Conservation (phyloP, 106 monocot genomes). For the Allium sativum region DNA sequence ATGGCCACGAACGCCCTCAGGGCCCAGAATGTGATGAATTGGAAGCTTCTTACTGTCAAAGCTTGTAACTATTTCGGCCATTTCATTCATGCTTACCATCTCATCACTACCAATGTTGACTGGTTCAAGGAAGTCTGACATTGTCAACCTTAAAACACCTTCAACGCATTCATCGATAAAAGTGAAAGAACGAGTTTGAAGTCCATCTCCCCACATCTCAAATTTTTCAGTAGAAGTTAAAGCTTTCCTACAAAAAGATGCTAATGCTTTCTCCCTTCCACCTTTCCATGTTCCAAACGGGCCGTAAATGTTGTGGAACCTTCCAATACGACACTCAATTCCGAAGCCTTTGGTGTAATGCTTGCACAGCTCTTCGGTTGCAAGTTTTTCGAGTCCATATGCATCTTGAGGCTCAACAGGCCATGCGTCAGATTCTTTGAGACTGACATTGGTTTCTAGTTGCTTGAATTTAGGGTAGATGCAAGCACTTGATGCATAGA, state of each 20-base stretch:
- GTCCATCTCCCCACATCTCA: conserved; percentile 96
- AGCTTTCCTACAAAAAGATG: conserved; percentile 78
- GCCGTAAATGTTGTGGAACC: too few species aligned
- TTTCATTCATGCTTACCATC: conserved; percentile 94
- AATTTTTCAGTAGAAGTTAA: conserved; percentile 71
- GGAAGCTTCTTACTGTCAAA: conserved; percentile 80
- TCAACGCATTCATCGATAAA: conserved; percentile 94
- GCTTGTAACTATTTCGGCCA: conserved; percentile 86
- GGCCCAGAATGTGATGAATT: conserved; percentile 95
- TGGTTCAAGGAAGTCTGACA: conserved; percentile 81
- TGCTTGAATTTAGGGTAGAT: too few species aligned
- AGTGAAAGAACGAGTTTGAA: conserved; percentile 86
- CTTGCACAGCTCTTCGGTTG: too few species aligned
- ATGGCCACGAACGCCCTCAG: conserved; percentile 90
- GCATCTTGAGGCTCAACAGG: too few species aligned
- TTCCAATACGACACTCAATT: too few species aligned
- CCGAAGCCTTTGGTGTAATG: too few species aligned
- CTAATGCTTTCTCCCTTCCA: conserved; percentile 90
- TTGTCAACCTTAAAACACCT: conserved; percentile 72
- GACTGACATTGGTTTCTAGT: too few species aligned
- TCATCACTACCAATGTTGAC: conserved; percentile 81
- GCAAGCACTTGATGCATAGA: too few species aligned
- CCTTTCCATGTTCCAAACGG: too few species aligned
- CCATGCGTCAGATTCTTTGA: too few species aligned
- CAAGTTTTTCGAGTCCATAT: too few species aligned